Percentiles rank a stretch among this genome's conserved stretches.
phyloP scores from a whole-genome alignment of 2,329 filamentous ascomycete genomes.

The Amauroascus verrucosus region DNA sequence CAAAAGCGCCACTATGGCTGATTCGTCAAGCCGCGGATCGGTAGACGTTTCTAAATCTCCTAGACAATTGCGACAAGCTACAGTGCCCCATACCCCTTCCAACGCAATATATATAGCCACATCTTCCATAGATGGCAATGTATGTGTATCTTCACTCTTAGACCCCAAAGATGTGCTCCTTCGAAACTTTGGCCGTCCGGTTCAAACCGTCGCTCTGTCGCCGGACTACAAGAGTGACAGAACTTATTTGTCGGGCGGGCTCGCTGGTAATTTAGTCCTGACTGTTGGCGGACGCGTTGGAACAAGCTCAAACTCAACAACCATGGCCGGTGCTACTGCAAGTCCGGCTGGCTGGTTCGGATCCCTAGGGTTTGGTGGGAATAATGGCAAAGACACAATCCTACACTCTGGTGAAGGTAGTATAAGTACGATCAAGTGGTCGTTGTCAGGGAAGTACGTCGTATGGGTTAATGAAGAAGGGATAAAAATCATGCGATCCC shows the following conservation, averaged over 20 bases:
- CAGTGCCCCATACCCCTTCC: constrained; percentile 62
- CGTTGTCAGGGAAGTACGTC: constrained; percentile 79
- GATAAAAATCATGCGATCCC: constrained; percentile 94
- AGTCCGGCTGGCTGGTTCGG: constrained; percentile 85
- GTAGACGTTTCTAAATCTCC: constrained; percentile 20
- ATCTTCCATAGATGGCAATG: constrained; percentile 89
- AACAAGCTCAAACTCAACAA: constrained; percentile 72
- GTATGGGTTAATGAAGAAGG: constrained; percentile 95
- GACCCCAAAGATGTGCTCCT: constrained; percentile 84
- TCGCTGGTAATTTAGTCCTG: constrained; percentile 76
- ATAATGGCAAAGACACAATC: constrained; percentile 72
- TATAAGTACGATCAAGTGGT: constrained; percentile 91
- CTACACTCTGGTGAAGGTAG: constrained; percentile 86
- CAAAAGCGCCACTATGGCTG: constrained; percentile 2
- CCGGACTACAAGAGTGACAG: constrained; percentile 86
- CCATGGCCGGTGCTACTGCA: constrained; percentile 60
- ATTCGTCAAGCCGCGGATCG: constrained; percentile 10
- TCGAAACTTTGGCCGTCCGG: constrained; percentile 84
- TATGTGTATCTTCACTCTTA: constrained; percentile 78
- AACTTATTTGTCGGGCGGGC: constrained; percentile 80
- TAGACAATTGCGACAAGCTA: constrained; percentile 16
- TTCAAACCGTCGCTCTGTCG: constrained; percentile 86
- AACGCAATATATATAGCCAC: constrained; percentile 92
- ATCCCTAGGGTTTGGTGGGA: constrained; percentile 65
- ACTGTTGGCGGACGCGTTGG: constrained; percentile 73